Conservation (phyloP, 1,139 yeast species). For the Komagataea norvegica region DNA sequence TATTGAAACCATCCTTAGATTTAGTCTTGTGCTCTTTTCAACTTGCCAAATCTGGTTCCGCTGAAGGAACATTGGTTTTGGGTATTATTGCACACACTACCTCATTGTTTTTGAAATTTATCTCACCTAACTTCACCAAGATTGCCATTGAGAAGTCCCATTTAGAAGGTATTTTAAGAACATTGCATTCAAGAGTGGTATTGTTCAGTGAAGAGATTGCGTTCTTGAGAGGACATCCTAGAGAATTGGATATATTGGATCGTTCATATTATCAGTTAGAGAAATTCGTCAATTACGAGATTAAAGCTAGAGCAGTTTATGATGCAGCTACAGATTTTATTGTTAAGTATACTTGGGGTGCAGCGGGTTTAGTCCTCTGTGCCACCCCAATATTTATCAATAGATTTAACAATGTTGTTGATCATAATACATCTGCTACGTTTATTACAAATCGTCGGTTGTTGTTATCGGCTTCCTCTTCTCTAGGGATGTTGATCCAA, state of each 20-base stretch:
- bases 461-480: slow-evolving; percentile 79
- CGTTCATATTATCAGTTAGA: slow-evolving; percentile 78
- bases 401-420: slow-evolving; percentile 46
- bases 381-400: slow-evolving; percentile 83
- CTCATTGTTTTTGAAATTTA: slow-evolving; percentile 63
- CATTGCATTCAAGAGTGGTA: slow-evolving; percentile 77
- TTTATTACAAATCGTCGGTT: slow-evolving; percentile 89
- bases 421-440: slow-evolving; percentile 53
- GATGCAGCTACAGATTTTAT: slow-evolving; percentile 79
- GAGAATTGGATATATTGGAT: slow-evolving; percentile 77
- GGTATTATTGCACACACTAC: slow-evolving; percentile 82
- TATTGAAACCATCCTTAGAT: slow-evolving; percentile 81
- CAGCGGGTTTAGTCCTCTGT: slow-evolving; percentile 83
- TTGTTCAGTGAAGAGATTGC: slow-evolving; percentile 85
- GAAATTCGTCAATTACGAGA: slow-evolving; percentile 70
- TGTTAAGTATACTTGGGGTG: slow-evolving; percentile 94
- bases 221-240: slow-evolving; percentile 70
- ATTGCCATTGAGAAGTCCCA: slow-evolving; percentile 74
- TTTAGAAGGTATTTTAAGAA: slow-evolving; percentile 80
- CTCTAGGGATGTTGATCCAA: slow-evolving; percentile 82
- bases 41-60: slow-evolving; percentile 70
- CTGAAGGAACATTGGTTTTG: slow-evolving; percentile 79
- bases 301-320: slow-evolving; percentile 69
- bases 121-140: slow-evolving; percentile 89
- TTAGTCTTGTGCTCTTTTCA: slow-evolving; percentile 79